Base-by-base conservation (phyloP, 2,329 filamentous ascomycete species). In the Drechslera avenae region DNA sequence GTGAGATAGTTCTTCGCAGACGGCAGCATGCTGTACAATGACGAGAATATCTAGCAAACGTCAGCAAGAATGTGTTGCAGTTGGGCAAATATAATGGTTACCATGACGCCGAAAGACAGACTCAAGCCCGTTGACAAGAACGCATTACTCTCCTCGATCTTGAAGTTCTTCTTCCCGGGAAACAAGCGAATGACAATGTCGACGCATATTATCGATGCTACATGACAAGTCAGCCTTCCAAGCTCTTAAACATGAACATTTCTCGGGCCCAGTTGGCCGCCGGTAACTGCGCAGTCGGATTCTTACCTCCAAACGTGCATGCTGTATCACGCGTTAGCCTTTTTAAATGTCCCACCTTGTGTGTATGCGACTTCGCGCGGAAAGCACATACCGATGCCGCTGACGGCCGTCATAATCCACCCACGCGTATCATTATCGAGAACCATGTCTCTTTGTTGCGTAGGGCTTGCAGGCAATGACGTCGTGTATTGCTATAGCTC, bases 51-150 rank as follows among this genome's bases (percentile, higher is more conserved):
- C 91, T 96, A 14, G 64, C 4, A 5, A 42, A 18, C 10, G 48
- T 68, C 23, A 69, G 57, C 35, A 19, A 28, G 44, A 10, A 8
- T 18, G 16, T 3, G 1, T 17, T 7, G 5, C 4, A 26, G 9
- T 17, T 19, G 6, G 8, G 3, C 19, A 12, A 13, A 28, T 18
- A 14, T 19, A 21, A 47, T 18, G 69, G 84, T 59, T 74, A 96
- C 92, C 91, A 99, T 96, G 37, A 97, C 92, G 35, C 94, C 93
- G 62, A 96, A 96, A 71, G 91, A 97, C 58, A 99, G 76, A 74
- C 92, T 96, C 54, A 97, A 76, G 0, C 93, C 97, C 17, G 86
- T 86, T 1, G 92, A 92, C 4, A 97, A 81, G 71, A 99, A 99
- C 17, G 80, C 80, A 77, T 90, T 93, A 75, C 90, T 97, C 56